Base-by-base conservation (phyloP, 78 protist genomes). In the Dictyostelium intermedium region DNA sequence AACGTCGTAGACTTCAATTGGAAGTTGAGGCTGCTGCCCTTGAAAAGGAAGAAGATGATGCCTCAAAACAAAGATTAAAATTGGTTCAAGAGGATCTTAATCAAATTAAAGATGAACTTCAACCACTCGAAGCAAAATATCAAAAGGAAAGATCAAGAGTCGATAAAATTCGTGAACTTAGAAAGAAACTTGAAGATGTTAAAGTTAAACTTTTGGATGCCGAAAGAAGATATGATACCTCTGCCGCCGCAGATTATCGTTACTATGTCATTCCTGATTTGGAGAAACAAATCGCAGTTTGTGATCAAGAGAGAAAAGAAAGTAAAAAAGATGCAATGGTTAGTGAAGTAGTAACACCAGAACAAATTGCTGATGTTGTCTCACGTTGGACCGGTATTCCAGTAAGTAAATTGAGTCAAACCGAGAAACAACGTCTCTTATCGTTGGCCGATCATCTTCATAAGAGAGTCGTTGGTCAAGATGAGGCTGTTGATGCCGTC, bases 331-430 rank as follows among this genome's bases (percentile, higher is more conserved):
- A 91, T 77, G 69, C 56, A 30, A 3, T 98, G 79, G 66, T 97
- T 25, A 30, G 87, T 60, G 97, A 96, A 50, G 10, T 34, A 13
- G 99, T 98, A 11, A 82, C 82, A 14, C 83, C 95, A 7, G 98
- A 97, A 20, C 93, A 95, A 27, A 96, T 97, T 69, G 96, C 97
- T 8, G 97, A 98, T 70, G 95, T 99, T 16, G 98, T 99, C 2
- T 14, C 98, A 2, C 93, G 97, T 6, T 97, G 99, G 99, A 99
- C 99, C 3, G 99, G 99, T 79, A 98, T 99, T 39, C 99, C 99
- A 66, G 99, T 99, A 20, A 20, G 78, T 27, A 85, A 95, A 56
- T 91, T 99, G 25, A 20, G 50, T n/a, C 91, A 92, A 85, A 63
- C 96, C 5, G 98, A 98, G 85, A 82, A 95, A 72, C 97, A 98